Percentiles rank a stretch among this genome's conserved stretches.
These are phyloP conservation scores for Pestalotiopsis sp. DNA, from an alignment of 2,329 filamentous ascomycete genomes.

Conservation along the genomic window DNA sequence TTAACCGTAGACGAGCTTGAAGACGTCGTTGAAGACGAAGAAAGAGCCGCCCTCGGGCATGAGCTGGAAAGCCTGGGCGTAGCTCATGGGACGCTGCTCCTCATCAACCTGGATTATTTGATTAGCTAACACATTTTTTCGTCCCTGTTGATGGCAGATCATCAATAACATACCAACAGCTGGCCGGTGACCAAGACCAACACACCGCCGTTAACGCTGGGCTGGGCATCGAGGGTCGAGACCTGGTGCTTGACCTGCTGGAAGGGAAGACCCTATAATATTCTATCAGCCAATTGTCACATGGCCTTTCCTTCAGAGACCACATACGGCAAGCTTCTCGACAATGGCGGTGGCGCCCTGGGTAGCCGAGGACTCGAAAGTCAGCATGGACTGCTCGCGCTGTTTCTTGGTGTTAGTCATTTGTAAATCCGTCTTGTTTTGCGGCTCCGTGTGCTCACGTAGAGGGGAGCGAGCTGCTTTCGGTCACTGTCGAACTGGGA, in stretches of 20 bases:
- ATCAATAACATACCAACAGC: constrained; percentile 69
- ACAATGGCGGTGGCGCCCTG: constrained; percentile 69
- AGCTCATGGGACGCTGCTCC: constrained; percentile 85
- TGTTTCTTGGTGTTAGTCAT: constrained; percentile 38
- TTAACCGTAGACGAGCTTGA: constrained; percentile 80
- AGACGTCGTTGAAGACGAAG: constrained; percentile 93
- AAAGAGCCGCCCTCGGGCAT: constrained; percentile 71
- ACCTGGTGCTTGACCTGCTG: constrained; percentile 77
- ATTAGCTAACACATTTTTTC: background rate
- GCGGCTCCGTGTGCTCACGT: constrained; percentile 62
- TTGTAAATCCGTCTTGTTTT: background rate
- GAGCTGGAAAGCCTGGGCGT: constrained; percentile 88
- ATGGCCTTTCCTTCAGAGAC: background rate
- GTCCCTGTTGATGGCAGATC: background rate
- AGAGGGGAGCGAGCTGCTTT: constrained; percentile 67
- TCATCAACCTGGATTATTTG: constrained; percentile 71
- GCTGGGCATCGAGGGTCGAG: constrained; percentile 81
- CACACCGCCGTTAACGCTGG: constrained; percentile 70
- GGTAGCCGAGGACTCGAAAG: constrained; percentile 76
- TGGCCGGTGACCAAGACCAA: constrained; percentile 87
- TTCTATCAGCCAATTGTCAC: constrained; percentile 8
- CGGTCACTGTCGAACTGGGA: constrained; percentile 79
- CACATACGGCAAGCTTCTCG: constrained; percentile 78
- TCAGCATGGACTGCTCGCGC: constrained; percentile 88
- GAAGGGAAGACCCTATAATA: constrained; percentile 20